Conservation (phyloP, 306 rosid species). For the Elaeagnus macrophylla region DNA sequence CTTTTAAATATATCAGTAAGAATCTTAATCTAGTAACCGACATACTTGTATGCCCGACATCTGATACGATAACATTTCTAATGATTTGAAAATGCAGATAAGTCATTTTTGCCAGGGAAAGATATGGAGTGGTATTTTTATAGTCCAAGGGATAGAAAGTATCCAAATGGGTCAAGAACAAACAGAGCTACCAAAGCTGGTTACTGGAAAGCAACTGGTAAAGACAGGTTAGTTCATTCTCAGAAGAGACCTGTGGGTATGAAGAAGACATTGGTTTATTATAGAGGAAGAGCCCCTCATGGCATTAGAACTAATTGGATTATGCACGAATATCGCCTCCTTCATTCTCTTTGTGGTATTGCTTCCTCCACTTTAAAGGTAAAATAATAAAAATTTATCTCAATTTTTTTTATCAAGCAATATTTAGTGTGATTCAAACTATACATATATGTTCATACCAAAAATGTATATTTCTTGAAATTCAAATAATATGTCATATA, state of each 20-base stretch:
- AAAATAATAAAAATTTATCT: conserved; percentile 1
- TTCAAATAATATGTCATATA: too few species aligned
- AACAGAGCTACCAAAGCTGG: conserved; percentile 84
- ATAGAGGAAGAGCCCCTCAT: conserved; percentile 89
- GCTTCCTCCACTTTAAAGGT: conserved; percentile 67
- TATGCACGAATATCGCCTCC: conserved; percentile 88
- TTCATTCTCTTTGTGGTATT: conserved; percentile 30
- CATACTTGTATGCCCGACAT: too few species aligned
- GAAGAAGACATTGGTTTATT: conserved; percentile 93
- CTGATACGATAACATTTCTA: too few species aligned
- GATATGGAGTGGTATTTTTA: conserved; percentile 98
- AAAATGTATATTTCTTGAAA: background rate
- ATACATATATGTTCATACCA: background rate
- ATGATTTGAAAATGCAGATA: conserved; percentile 30
- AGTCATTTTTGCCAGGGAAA: conserved; percentile 78
- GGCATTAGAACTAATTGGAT: conserved; percentile 91
- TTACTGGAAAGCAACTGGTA: conserved; percentile 95
- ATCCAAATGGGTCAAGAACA: conserved; percentile 98
- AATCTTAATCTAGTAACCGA: too few species aligned
- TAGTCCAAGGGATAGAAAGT: conserved; percentile 83
- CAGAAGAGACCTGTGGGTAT: conserved; percentile 57
- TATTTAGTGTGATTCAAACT: background rate
- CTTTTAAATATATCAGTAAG: too few species aligned
- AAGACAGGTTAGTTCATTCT: conserved; percentile 69
- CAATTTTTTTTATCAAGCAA: too few species aligned